These are phyloP conservation scores for Cystofilobasidium macerans DNA, from an alignment of 768 basidiomycete genomes.

Conservation along the genomic window DNA sequence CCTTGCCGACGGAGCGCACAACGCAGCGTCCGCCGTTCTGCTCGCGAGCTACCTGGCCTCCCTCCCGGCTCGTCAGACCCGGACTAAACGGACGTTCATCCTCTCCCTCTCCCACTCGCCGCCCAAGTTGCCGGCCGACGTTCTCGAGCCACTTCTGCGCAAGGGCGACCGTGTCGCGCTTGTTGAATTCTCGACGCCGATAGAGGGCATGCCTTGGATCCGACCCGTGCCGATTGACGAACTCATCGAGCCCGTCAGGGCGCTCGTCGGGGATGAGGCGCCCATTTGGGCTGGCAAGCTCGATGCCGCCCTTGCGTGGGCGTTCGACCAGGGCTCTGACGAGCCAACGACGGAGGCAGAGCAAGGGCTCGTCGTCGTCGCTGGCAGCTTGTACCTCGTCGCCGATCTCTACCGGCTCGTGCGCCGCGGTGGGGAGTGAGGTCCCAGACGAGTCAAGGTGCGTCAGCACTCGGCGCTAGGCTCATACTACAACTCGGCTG, in stretches of 20 bases:
- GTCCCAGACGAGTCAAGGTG: no score
- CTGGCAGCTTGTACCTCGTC: slow-evolving; percentile 88
- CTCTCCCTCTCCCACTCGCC: slow-evolving; percentile 77
- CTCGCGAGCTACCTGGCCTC: slow-evolving; percentile 55
- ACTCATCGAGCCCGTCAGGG: slow-evolving; percentile 44
- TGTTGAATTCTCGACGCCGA: slow-evolving; percentile 42
- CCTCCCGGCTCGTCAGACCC: slow-evolving; percentile 35
- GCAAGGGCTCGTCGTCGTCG: slow-evolving; percentile 53
- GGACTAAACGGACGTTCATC: slow-evolving; percentile 52
- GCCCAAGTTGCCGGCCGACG: slow-evolving; percentile 64
- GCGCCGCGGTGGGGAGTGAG: no score
- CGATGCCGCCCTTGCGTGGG: slow-evolving; percentile 48
- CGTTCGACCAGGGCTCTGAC: slow-evolving; percentile 28
- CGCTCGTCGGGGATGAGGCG: slow-evolving; percentile 44
- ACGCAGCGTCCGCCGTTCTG: slow-evolving; percentile 59
- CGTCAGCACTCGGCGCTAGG: no score
- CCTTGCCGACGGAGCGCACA: slow-evolving; percentile 90
- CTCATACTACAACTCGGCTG: no score
- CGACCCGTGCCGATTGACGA: slow-evolving; percentile 49
- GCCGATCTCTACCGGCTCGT: slow-evolving; percentile 74
- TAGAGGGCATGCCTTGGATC: slow-evolving; percentile 94
- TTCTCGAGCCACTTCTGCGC: slow-evolving; percentile 56
- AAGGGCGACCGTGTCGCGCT: slow-evolving; percentile 36
- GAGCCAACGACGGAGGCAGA: slow-evolving; percentile 27
- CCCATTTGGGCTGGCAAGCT: slow-evolving; percentile 38